Percentiles rank a stretch among this genome's conserved stretches.
phyloP scores from a whole-genome alignment of 2,329 filamentous ascomycete genomes.

The Lecanicillium sp. region DNA sequence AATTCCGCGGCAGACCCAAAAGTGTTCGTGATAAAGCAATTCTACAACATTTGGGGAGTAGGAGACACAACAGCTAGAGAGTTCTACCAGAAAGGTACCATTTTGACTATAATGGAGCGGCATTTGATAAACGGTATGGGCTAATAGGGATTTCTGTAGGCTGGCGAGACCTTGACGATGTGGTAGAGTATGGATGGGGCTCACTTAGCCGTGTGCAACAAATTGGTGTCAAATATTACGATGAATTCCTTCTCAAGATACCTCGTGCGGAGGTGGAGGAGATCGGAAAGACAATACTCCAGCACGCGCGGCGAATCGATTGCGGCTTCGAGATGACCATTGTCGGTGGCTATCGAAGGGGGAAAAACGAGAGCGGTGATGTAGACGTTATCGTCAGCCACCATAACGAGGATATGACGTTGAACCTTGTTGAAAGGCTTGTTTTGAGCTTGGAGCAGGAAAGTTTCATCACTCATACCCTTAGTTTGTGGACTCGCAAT shows the following conservation, averaged over 20 bases:
- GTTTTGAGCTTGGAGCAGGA: conserved; percentile 60
- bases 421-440: conserved; percentile 62
- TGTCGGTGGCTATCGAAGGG: conserved; percentile 74
- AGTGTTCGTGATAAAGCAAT: conserved; percentile 56
- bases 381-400: conserved; percentile 83
- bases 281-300: conserved; percentile 56
- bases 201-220: conserved; percentile 73
- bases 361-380: conserved; percentile 66
- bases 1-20: conserved; percentile 56
- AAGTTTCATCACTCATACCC: conserved; percentile 71
- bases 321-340: conserved; percentile 49
- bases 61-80: conserved; percentile 71
- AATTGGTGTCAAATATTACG: conserved; percentile 89
- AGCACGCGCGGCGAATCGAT: conserved; percentile 57
- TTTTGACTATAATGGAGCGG: background rate
- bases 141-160: conserved; percentile 24
- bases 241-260: conserved; percentile 69
- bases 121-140: background rate
- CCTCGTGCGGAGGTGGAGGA: conserved; percentile 63
- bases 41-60: conserved; percentile 90
- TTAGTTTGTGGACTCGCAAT: conserved; percentile 60
- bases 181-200: conserved; percentile 76
- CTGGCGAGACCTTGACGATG: conserved; percentile 79
- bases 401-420: conserved; percentile 58
- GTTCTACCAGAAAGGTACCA: conserved; percentile 60